These are phyloP conservation scores for Penicillium robsamsonii DNA, from an alignment of 495 filamentous ascomycete species.

Conservation along the genomic window DNA sequence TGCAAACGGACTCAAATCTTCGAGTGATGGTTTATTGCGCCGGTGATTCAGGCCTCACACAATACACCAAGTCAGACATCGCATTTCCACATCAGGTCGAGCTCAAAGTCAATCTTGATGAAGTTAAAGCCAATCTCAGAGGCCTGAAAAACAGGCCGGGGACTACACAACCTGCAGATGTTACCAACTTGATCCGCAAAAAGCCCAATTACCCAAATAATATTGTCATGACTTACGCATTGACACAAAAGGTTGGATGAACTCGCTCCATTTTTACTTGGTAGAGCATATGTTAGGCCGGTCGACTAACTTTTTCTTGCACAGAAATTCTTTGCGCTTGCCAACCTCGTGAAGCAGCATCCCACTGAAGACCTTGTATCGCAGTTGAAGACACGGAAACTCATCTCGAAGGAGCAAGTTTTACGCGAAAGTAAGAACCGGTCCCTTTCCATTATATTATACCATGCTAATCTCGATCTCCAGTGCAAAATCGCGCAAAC, in stretches of 20 bases:
- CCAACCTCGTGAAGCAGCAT: constrained; percentile 70
- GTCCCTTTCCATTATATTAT: background rate
- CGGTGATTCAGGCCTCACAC: constrained; percentile 51
- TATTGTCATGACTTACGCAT: constrained; percentile 83
- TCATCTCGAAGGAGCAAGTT: constrained; percentile 78
- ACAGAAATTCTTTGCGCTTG: constrained; percentile 73
- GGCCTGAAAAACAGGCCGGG: constrained; percentile 95
- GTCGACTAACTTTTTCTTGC: background rate
- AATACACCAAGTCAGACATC: constrained; percentile 65
- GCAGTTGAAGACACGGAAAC: constrained; percentile 61
- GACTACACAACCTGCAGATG: constrained; percentile 87
- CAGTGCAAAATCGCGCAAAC: constrained; percentile 76
- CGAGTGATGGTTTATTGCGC: constrained; percentile 83
- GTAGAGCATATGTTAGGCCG: background rate
- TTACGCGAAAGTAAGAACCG: constrained; percentile 71
- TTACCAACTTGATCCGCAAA: constrained; percentile 72
- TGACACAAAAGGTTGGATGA: constrained; percentile 84
- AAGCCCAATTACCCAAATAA: constrained; percentile 68
- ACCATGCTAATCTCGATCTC: constrained; percentile 16
- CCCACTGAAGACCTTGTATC: constrained; percentile 70
- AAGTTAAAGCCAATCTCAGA: constrained; percentile 83
- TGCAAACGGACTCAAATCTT: constrained; percentile 52
- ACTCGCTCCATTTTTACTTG: background rate
- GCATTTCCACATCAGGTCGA: constrained; percentile 90
- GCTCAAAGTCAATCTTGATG: constrained; percentile 82